Base-by-base conservation (phyloP, 139 green algal genomes). In the Coelastrella sp. region DNA sequence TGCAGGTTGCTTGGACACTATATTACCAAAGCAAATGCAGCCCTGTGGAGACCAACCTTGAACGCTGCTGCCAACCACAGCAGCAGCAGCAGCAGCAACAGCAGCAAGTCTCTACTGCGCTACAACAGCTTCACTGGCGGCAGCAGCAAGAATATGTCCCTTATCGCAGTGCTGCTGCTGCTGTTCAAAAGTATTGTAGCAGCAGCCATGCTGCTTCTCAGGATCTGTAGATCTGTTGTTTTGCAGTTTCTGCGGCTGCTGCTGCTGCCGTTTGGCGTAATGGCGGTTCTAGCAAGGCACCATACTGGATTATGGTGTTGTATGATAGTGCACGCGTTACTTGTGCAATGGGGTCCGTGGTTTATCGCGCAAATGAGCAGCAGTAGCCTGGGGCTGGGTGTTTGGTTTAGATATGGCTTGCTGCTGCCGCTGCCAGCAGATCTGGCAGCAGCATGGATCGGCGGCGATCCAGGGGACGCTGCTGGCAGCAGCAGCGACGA, bases 341-440 rank as follows among this genome's bases (percentile, higher is more conserved):
- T n/a, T 17, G 59, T 87, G 61, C 81, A 64, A 64, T 65, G 6
- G 47, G 82, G 65, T 8, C 82, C 82, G 3, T 87, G 82, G 82
- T 87, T 77, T 64, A 47, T n/a, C 5, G 82, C 64, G 3, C 64
- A 78, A 47, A 77, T 87, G 64, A 87, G 82, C 65, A 78, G 61
- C 65, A 87, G 82, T 59, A 87, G 82, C 82, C 14, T 20, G 32
- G 82, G 64, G 23, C 65, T 64, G 57, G 82, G 82, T 13, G 11
- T 87, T 23, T 87, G 64, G 64, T 87, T 87, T 6, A 61, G 23
- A 1, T 54, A 56, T 61, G 82, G 82, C 7, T 64, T 87, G 65
- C 65, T 87, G 82, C 82, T 87, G 82, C 82, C 82, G 19, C 65
- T 87, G 23, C 82, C 82, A 20, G 32, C 23, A 17, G 82, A 87